Conservation (phyloP, 2,329 filamentous ascomycete genomes). For the Aspergillus sp. region DNA sequence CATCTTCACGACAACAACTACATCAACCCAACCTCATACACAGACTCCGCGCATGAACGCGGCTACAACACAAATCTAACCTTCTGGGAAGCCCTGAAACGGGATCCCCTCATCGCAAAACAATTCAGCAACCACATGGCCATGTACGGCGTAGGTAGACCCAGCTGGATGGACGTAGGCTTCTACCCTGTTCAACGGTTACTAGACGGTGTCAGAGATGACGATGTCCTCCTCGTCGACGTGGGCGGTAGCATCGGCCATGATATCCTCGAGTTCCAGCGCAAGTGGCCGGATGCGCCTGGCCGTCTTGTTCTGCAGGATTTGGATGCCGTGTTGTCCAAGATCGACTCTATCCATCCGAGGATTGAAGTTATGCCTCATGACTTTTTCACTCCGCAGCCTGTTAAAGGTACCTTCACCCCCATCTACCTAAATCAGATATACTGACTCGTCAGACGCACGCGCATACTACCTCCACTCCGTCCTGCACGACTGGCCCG, state of each 20-base stretch:
- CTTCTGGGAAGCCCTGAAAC: slow-evolving; percentile 23
- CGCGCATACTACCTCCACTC: slow-evolving; percentile 30
- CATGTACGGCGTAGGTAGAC: slow-evolving; percentile 20
- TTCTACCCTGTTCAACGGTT: slow-evolving; percentile 24
- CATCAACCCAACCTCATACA: slow-evolving; percentile 19
- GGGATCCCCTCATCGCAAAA: slow-evolving; percentile 11
- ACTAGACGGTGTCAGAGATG: slow-evolving; percentile 6
- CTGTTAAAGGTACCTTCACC: slow-evolving; percentile 34
- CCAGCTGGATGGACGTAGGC: slow-evolving; percentile 25
- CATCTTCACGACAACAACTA: slow-evolving; percentile 22
- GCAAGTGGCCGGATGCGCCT: slow-evolving; percentile 30
- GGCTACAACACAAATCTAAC: slow-evolving; percentile 20
- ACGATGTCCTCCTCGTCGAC: slow-evolving; percentile 35
- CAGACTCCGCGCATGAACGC: slow-evolving; percentile 19
- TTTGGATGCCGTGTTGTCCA: slow-evolving; percentile 33
- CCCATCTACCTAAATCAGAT: not conserved
- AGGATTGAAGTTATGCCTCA: slow-evolving; percentile 33
- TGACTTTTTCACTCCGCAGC: slow-evolving; percentile 46
- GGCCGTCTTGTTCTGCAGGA: slow-evolving; percentile 49
- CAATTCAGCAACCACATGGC: slow-evolving; percentile 26
- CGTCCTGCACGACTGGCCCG: slow-evolving; percentile 22
- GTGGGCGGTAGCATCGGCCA: slow-evolving; percentile 41
- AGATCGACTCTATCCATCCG: slow-evolving; percentile 5
- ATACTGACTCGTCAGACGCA: slow-evolving; percentile 12
- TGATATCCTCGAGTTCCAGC: slow-evolving; percentile 34